Base-by-base conservation (phyloP, 352 stramenopile species). In the Phytopythium delawarense region DNA sequence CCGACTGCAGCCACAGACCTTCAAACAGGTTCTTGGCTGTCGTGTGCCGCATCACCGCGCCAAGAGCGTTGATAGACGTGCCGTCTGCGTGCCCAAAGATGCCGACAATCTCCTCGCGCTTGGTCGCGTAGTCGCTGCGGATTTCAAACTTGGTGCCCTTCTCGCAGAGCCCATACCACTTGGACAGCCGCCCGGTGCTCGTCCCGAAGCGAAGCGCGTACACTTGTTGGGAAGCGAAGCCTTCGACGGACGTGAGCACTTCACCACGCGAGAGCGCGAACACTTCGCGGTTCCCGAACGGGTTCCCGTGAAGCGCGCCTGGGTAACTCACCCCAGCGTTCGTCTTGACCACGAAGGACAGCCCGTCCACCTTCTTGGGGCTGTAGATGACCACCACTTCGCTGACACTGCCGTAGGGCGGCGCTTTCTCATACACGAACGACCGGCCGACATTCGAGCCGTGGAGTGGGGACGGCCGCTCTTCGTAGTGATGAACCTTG, bases 11-110 rank as follows among this genome's bases (percentile, higher is more conserved):
- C 82, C 84, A 94, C 45, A 94, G 70, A 1, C 80, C 84, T 71
- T 92, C 84, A 56, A 92, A 94, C 28, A 89, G 80, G 56, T 91
- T 94, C 53, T 75, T 76, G n/a, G 78, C 46, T 8, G 80, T 89
- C 30, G 84, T 91, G 57, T 78, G 67, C 8, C 84, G 71, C 48
- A 88, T 88, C 0, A 89, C 78, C 28, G 74, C 73, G 7, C 84
- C 84, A 1, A 93, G 61, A 12, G 80, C 82, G 53, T 91, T 79
- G 39, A 93, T 64, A 3, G 84, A 91, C 9, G 82, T 73, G 12
- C 61, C 74, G 62, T 88, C 84, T 4, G 78, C 76, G 61, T 88
- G 82, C 4, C 84, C 81, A 56, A 85, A 85, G 35, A 91, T 57
- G 0, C 81, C 84, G 11, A 91, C 70, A 42, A 93, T 91, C 61